Conservation (phyloP, 371 early-diverging fungal species). For the Rhizopus delemar region DNA sequence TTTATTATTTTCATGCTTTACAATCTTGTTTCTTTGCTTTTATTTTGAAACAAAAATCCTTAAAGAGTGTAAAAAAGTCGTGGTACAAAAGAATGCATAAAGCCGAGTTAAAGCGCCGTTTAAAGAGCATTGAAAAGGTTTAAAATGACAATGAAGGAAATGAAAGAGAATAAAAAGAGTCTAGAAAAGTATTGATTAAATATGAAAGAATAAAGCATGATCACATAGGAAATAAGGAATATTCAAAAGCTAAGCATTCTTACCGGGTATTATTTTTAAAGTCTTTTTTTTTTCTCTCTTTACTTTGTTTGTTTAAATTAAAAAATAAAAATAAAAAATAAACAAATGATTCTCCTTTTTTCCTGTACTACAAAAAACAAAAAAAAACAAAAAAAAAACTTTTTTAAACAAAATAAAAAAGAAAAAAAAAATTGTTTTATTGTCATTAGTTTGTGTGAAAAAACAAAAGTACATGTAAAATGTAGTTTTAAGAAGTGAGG, state of each 20-base stretch:
- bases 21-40: not conserved
- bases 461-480: not conserved
- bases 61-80: not conserved
- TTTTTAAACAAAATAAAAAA: not conserved
- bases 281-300: not conserved
- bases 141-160: too few species aligned
- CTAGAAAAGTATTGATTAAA: not conserved
- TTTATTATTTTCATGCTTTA: not conserved
- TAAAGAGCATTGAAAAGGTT: not conserved
- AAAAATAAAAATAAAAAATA: not conserved
- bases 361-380: too few species aligned
- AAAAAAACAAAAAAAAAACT: not conserved
- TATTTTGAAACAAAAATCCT: not conserved
- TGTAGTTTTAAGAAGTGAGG: not conserved
- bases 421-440: not conserved
- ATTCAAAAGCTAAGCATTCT: too few species aligned
- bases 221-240: too few species aligned
- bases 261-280: too few species aligned
- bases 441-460: not conserved
- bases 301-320: conserved; percentile 8
- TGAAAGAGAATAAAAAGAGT: not conserved
- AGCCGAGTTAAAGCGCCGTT: not conserved
- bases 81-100: conserved; percentile 2
- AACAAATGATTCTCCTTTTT: not conserved
- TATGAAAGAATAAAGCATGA: too few species aligned